Evolutionary conservation across 2,329 filamentous ascomycete species (phyloP).

Genomic region (Fusarium sp.): DNA sequence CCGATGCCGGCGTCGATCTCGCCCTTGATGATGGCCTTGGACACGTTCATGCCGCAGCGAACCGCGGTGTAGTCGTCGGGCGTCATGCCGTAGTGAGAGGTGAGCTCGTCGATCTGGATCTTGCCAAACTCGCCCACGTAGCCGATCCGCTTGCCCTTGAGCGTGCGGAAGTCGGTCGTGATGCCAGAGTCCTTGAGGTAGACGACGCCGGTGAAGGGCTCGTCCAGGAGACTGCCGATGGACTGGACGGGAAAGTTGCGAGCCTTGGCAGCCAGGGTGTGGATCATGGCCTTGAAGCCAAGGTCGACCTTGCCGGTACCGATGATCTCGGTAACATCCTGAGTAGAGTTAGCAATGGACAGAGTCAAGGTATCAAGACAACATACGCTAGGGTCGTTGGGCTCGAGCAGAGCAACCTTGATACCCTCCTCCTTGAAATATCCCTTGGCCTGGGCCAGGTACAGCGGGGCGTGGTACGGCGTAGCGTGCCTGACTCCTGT

Average conservation of each 20-base stretch:
- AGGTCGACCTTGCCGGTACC: constrained; percentile 81
- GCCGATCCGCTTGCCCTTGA: constrained; percentile 82
- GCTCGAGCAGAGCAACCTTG: constrained; percentile 81
- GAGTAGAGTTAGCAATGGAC: background rate
- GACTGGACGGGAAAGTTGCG: constrained; percentile 79
- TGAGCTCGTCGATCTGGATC: constrained; percentile 87
- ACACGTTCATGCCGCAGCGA: constrained; percentile 85
- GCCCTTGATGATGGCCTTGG: constrained; percentile 79
- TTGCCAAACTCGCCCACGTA: constrained; percentile 86
- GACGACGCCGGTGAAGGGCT: constrained; percentile 83
- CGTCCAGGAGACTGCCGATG: constrained; percentile 80
- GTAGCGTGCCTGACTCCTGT: constrained; percentile 75
- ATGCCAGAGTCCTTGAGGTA: constrained; percentile 82
- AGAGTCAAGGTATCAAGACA: accelerated
- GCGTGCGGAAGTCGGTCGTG: constrained; percentile 78
- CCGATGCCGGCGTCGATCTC: constrained; percentile 81
- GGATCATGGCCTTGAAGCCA: constrained; percentile 88
- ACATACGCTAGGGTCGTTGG: constrained; percentile 79
- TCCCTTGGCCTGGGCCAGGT: constrained; percentile 80
- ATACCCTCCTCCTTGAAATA: constrained; percentile 81
- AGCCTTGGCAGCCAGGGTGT: constrained; percentile 82
- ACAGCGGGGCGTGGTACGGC: constrained; percentile 83
- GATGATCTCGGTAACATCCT: constrained; percentile 86
- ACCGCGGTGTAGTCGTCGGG: constrained; percentile 80
- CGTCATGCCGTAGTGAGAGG: constrained; percentile 80